Conservation (phyloP, 306 rosid genomes). For the Prunus salicina region DNA sequence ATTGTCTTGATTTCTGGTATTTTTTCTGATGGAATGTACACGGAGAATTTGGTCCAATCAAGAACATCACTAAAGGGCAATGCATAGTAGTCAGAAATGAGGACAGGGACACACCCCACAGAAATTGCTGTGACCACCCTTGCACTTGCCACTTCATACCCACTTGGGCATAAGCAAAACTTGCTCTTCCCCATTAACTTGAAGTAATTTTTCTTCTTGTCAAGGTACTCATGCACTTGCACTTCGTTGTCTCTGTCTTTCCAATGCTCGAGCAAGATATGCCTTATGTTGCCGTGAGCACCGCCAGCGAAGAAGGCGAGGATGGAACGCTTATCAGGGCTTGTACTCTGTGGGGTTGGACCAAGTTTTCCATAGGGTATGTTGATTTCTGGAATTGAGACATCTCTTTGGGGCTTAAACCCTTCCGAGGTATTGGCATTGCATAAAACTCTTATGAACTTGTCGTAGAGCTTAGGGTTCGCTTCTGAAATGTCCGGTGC, state of each 20-base stretch:
- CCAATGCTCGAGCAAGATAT: slow-evolving; percentile 47
- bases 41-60: slow-evolving; percentile 58
- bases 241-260: slow-evolving; percentile 53
- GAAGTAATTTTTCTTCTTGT: slow-evolving; percentile 27
- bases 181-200: slow-evolving; percentile 44
- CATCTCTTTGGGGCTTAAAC: slow-evolving; percentile 48
- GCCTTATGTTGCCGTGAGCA: slow-evolving; percentile 52
- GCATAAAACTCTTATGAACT: slow-evolving; percentile 59
- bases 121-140: slow-evolving; percentile 59
- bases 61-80: slow-evolving; percentile 69
- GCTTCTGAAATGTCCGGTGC: slow-evolving; percentile 58
- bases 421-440: slow-evolving; percentile 73
- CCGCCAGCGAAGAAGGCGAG: slow-evolving; percentile 82
- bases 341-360: slow-evolving; percentile 5
- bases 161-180: slow-evolving; percentile 82
- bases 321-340: slow-evolving; percentile 33
- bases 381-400: slow-evolving; percentile 63
- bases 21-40: slow-evolving; percentile 41
- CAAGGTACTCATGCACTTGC: slow-evolving; percentile 58
- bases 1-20: slow-evolving; percentile 54
- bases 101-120: slow-evolving; percentile 66
- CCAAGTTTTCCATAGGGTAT: slow-evolving; percentile 25
- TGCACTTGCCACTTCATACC: slow-evolving; percentile 82
- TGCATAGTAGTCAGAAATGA: slow-evolving; percentile 49
- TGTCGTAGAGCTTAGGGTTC: slow-evolving; percentile 35